Percentiles rank a stretch among this genome's conserved stretches.
These are phyloP conservation scores for Colletotrichum sp. DNA, from an alignment of 2,329 filamentous ascomycete genomes.

Conservation along the genomic window DNA sequence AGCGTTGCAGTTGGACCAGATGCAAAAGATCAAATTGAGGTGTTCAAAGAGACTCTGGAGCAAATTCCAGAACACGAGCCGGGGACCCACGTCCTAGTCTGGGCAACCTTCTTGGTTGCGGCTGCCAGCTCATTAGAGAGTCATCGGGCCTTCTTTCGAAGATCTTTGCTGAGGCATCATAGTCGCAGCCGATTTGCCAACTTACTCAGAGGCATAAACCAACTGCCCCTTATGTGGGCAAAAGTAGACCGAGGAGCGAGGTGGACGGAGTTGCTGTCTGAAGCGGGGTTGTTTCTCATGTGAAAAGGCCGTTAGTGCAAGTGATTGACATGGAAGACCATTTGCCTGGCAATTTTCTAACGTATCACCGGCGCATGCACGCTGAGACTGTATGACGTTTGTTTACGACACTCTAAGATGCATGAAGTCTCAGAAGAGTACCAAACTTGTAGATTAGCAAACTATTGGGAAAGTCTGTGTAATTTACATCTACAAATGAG, in stretches of 20 bases:
- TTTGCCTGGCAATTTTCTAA: fast-evolving
- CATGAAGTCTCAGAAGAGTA: neutral
- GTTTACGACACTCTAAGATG: fast-evolving
- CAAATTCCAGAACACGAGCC: neutral
- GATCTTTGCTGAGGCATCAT: neutral
- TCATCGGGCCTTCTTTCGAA: neutral
- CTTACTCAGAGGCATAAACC: neutral
- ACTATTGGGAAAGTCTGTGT: fast-evolving
- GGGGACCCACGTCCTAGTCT: neutral
- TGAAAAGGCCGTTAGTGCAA: neutral
- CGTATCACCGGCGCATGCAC: fast-evolving
- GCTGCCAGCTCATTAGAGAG: neutral
- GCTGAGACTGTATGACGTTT: neutral
- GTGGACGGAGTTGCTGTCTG: neutral
- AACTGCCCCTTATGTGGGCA: neutral
- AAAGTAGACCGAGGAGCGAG: neutral
- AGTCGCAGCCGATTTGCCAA: neutral
- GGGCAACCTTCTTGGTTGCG: neutral
- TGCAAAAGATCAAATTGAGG: neutral
- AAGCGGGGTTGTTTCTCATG: neutral
- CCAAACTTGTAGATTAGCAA: neutral
- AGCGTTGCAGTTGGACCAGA: fast-evolving
- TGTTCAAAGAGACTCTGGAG: neutral
- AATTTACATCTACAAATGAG: neutral
- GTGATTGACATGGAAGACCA: fast-evolving